phyloP scores from a whole-genome alignment of 257 asterid genomes.

The Mentha longifolia region DNA sequence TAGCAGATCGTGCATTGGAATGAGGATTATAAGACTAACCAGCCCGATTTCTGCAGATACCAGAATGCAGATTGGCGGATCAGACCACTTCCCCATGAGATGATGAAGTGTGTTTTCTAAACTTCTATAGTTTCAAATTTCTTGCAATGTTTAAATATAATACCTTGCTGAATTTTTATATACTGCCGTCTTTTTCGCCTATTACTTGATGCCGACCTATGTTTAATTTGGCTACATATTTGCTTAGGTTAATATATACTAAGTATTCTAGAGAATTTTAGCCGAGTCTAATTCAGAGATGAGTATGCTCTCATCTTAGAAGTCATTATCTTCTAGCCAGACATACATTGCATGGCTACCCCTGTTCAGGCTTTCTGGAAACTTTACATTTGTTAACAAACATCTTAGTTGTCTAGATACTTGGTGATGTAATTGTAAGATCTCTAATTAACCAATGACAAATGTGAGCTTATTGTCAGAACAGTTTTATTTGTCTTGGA shows the following conservation, averaged over 20 bases:
- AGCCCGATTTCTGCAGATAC: constrained; percentile 58
- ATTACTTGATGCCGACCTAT: background rate
- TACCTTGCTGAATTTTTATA: background rate
- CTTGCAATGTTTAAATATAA: constrained; percentile 7
- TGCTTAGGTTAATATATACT: background rate
- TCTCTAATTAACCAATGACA: background rate
- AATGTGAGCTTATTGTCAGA: background rate
- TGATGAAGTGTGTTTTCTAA: constrained; percentile 67
- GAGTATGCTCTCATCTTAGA: constrained; percentile 1
- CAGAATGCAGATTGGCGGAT: constrained; percentile 99
- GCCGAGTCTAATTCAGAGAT: background rate
- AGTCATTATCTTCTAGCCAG: background rate
- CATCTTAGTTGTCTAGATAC: background rate
- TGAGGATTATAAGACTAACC: constrained; percentile 35
- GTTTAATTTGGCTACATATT: background rate
- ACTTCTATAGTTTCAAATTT: constrained; percentile 17
- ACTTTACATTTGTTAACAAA: background rate
- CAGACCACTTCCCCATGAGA: constrained; percentile 89
- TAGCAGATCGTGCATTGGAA: constrained; percentile 1
- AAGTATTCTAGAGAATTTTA: constrained; percentile 5
- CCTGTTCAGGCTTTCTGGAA: background rate
- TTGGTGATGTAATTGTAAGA: background rate
- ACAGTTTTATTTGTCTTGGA: background rate
- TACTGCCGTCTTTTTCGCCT: background rate
- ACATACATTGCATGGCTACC: background rate